These are phyloP conservation scores for Trichoderma koningiopsis DNA, from an alignment of 2,329 filamentous ascomycete species.

Conservation along the genomic window DNA sequence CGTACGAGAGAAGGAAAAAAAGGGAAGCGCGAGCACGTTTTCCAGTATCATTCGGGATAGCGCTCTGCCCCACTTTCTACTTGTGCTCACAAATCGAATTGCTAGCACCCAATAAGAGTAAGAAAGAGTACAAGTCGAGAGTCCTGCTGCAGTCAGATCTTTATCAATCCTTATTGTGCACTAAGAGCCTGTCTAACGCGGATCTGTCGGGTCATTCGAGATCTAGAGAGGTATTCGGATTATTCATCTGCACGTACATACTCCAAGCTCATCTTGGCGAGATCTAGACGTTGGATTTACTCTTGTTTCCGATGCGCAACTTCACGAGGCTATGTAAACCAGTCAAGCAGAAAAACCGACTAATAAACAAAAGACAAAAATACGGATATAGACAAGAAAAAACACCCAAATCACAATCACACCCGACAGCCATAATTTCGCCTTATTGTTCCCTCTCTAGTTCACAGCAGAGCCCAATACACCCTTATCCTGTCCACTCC, in stretches of 20 bases:
- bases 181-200: neutral
- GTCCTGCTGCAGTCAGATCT: slow-evolving; percentile 17
- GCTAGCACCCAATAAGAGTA: neutral
- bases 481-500: slow-evolving; percentile 9
- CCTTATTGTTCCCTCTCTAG: slow-evolving; percentile 7
- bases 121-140: neutral
- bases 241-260: neutral
- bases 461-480: slow-evolving; percentile 3
- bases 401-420: neutral
- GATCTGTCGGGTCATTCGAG: neutral
- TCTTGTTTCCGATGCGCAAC: neutral
- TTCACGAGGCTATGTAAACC: neutral
- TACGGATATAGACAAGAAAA: neutral
- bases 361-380: neutral
- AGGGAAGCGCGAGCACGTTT: neutral
- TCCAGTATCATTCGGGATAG: neutral
- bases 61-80: neutral
- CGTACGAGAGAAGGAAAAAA: neutral
- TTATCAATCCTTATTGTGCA: slow-evolving; percentile 2
- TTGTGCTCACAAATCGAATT: slow-evolving; percentile 6
- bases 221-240: neutral
- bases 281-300: neutral
- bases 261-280: neutral
- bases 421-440: slow-evolving; percentile 11
- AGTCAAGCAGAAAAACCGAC: neutral